phyloP scores from a whole-genome alignment of 176 grass and related monocot genomes.

The Panicum miliaceum region DNA sequence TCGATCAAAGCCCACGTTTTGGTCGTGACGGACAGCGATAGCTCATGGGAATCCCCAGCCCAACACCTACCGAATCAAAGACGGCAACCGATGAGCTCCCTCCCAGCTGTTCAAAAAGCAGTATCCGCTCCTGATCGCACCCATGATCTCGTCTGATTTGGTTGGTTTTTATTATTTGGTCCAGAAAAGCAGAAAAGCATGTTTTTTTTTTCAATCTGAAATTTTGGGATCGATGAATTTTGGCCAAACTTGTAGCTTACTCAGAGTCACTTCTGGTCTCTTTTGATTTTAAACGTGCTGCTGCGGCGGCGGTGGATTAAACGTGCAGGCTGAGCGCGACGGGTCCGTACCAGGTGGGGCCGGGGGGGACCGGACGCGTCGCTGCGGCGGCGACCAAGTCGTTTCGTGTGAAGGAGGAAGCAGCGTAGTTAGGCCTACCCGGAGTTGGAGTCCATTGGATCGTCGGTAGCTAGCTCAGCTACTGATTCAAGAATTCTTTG shows the following conservation, averaged over 20 bases:
- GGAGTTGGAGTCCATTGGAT: background rate
- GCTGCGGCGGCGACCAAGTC: background rate
- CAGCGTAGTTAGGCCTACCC: background rate
- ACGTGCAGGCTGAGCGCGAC: constrained; percentile 60
- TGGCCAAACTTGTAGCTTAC: background rate
- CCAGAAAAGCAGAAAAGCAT: background rate
- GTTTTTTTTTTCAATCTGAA: background rate
- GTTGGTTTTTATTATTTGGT: background rate
- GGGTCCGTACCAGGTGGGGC: constrained; percentile 49
- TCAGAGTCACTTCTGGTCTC: background rate
- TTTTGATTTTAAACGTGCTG: background rate
- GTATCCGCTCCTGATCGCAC: constrained; percentile 16
- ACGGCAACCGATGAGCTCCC: background rate
- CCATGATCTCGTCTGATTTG: constrained; percentile 14
- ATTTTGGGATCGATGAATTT: background rate
- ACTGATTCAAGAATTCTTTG: constrained; percentile 17
- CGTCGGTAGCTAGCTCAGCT: background rate
- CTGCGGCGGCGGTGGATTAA: background rate
- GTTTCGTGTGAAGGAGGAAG: constrained; percentile 41
- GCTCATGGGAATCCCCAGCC: background rate
- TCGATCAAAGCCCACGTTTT: constrained; percentile 42
- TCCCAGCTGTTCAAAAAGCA: background rate
- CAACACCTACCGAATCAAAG: constrained; percentile 24
- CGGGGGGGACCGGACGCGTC: background rate
- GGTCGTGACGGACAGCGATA: constrained; percentile 17